Evolutionary conservation across 2,329 filamentous ascomycete species (phyloP).

Genomic region (Stylonectria norvegica): DNA sequence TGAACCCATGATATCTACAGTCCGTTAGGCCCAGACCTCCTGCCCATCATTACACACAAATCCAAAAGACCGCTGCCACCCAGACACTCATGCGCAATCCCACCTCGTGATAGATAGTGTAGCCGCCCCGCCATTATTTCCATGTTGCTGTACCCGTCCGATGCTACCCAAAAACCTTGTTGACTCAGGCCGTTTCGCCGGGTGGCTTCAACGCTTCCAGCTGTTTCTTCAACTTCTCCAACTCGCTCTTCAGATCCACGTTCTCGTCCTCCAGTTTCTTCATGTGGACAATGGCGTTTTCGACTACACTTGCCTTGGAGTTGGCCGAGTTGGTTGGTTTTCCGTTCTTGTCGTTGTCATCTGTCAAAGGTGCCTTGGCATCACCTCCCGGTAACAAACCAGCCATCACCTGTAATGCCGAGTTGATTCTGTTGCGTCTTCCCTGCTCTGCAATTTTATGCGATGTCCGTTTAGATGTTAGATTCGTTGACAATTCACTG

Average conservation of each 20-base stretch:
- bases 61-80: conserved; percentile 17
- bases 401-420: conserved; percentile 87
- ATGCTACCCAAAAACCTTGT: not conserved
- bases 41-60: conserved; percentile 13
- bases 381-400: conserved; percentile 67
- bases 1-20: not conserved
- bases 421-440: conserved; percentile 90
- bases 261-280: conserved; percentile 76
- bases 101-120: not conserved
- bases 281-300: conserved; percentile 94
- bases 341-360: conserved; percentile 43
- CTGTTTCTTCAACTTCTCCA: conserved; percentile 37
- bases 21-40: conserved; percentile 5
- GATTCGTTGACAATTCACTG: conserved; percentile 83
- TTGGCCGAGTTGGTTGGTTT: conserved; percentile 58
- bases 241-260: conserved; percentile 60
- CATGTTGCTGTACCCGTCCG: conserved; percentile 1
- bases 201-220: conserved; percentile 27
- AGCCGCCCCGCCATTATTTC: not conserved
- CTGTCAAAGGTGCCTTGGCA: conserved; percentile 37
- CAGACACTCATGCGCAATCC: not conserved
- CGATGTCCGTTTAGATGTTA: conserved; percentile 93
- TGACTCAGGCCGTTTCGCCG: conserved; percentile 10
- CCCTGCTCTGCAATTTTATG: conserved; percentile 99
- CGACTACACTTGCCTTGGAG: conserved; percentile 97